Evolutionary conservation across 2,329 filamentous ascomycete genomes (phyloP).

Genomic region (Penicillium olsonii): DNA sequence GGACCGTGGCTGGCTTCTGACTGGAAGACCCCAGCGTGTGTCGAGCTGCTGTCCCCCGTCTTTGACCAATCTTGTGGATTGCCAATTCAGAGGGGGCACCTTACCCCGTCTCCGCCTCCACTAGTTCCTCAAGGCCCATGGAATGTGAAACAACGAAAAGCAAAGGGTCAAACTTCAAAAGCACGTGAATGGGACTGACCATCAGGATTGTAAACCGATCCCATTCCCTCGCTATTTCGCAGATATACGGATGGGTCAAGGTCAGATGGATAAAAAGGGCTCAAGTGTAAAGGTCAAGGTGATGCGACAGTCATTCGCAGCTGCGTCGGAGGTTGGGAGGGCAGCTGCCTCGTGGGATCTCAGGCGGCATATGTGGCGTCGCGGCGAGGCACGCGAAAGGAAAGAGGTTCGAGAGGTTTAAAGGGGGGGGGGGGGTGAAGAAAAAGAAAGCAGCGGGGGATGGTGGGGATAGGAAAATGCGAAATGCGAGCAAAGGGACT

Average conservation of each 20-base stretch:
- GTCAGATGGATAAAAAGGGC: conserved; percentile 2
- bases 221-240: conserved; percentile 27
- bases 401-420: conserved; percentile 1
- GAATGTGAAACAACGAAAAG: conserved; percentile 20
- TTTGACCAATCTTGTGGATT: not conserved
- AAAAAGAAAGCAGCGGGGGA: conserved; percentile 12
- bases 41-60: too few species aligned
- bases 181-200: conserved; percentile 35
- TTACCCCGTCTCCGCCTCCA: not conserved
- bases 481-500: conserved; percentile 7
- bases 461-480: conserved; percentile 18
- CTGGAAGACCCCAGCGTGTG: not conserved
- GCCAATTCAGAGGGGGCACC: not conserved
- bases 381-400: conserved; percentile 10
- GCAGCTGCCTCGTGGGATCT: conserved; percentile 38
- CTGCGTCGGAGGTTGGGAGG: conserved; percentile 24
- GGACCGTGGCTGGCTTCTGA: not conserved
- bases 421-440: conserved; percentile 1
- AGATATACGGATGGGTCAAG: not conserved
- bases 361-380: conserved; percentile 33
- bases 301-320: conserved; percentile 30
- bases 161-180: conserved; percentile 4
- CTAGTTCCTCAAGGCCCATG: conserved; percentile 10
- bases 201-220: conserved; percentile 39
- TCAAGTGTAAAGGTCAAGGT: conserved; percentile 22